These are phyloP conservation scores for Stagonosporopsis rhizophila DNA, from an alignment of 2,329 filamentous ascomycete species.

Conservation along the genomic window DNA sequence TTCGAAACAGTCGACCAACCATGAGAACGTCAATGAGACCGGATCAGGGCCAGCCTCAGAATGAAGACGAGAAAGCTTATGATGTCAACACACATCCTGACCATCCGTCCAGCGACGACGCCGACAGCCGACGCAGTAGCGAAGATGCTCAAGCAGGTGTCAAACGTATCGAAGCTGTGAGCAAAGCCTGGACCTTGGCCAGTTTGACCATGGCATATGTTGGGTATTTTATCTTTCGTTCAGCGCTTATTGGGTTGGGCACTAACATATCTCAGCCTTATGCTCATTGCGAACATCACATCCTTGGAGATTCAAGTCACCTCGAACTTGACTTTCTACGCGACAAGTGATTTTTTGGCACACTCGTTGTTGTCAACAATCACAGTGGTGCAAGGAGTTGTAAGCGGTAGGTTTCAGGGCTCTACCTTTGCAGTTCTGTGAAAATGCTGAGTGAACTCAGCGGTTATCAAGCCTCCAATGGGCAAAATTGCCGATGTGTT, in stretches of 20 bases:
- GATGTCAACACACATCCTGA: constrained; percentile 5
- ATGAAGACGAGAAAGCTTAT: constrained; percentile 10
- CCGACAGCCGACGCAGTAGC: constrained; percentile 16
- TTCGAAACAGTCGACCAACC: background rate
- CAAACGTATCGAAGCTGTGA: constrained; percentile 57
- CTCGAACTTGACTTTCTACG: constrained; percentile 66
- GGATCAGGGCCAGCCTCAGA: background rate
- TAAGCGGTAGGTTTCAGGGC: constrained; percentile 50
- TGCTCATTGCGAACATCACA: constrained; percentile 70
- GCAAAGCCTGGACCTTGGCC: constrained; percentile 57
- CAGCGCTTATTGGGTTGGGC: background rate
- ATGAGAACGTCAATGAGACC: constrained; percentile 23
- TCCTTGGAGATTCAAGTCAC: constrained; percentile 72
- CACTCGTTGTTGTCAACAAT: constrained; percentile 73
- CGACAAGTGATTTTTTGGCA: constrained; percentile 67
- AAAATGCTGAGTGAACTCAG: constrained; percentile 26
- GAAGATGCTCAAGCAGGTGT: constrained; percentile 55
- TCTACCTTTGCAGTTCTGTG: background rate
- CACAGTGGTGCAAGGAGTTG: constrained; percentile 68
- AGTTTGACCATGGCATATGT: constrained; percentile 58
- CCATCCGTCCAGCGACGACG: constrained; percentile 13
- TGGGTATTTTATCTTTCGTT: constrained; percentile 30
- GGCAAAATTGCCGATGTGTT: constrained; percentile 69
- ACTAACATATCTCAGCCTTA: constrained; percentile 28
- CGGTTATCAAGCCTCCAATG: constrained; percentile 67